Evolutionary conservation across 345 rosid genomes (phyloP).

Genomic region (Arabis alpina): DNA sequence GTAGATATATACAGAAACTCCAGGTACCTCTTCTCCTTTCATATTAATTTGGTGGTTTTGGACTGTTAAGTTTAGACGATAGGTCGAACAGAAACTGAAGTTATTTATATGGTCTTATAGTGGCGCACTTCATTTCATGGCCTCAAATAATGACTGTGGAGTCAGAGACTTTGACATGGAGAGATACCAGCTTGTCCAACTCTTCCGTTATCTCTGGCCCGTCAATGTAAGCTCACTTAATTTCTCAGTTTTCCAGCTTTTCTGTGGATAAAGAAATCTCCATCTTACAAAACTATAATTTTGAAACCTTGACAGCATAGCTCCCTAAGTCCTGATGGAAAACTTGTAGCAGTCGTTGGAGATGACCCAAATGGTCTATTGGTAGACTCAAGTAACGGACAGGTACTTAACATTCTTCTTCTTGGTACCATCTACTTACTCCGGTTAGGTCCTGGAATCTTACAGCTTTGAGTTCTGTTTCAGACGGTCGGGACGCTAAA

Average conservation of each 20-base stretch:
- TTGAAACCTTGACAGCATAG: constrained; percentile 56
- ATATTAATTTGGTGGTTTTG: background rate
- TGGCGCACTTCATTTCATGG: constrained; percentile 74
- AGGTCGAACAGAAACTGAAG: constrained; percentile 15
- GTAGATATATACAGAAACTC: constrained; percentile 76
- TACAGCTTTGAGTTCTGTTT: constrained; percentile 8
- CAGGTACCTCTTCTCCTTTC: constrained; percentile 49
- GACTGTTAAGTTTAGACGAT: background rate
- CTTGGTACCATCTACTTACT: background rate
- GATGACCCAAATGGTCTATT: constrained; percentile 71
- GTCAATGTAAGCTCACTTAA: constrained; percentile 60
- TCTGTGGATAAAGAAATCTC: background rate
- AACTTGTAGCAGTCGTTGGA: constrained; percentile 68
- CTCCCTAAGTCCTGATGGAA: constrained; percentile 77
- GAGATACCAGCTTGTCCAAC: constrained; percentile 63
- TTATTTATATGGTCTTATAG: constrained; percentile 40
- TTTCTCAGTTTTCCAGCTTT: background rate
- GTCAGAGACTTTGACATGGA: constrained; percentile 86
- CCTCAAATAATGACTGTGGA: constrained; percentile 83
- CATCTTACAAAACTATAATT: constrained; percentile 7
- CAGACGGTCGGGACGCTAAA: constrained; percentile 54
- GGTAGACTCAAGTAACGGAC: constrained; percentile 68
- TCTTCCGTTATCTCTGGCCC: constrained; percentile 72
- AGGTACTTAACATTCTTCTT: constrained; percentile 45
- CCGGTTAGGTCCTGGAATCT: constrained; percentile 8